A percentile compares a stretch with the other conserved stretches of the same genome.
phyloP scores from a whole-genome alignment of 2,329 filamentous ascomycete species.

The Coniochaeta hoffmannii region DNA sequence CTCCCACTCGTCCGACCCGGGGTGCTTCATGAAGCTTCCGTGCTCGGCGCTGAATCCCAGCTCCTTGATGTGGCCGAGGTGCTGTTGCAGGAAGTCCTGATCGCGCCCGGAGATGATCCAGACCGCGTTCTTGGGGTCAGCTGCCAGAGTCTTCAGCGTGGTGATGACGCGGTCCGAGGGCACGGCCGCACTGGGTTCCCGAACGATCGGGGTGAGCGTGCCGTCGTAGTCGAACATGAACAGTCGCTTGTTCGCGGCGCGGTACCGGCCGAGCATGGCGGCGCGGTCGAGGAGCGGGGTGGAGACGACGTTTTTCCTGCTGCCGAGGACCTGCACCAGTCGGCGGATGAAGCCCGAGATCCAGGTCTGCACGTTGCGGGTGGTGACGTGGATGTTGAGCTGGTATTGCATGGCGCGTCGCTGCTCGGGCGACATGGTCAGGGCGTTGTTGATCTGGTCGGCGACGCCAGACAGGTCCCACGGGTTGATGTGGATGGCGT shows the following conservation, averaged over 20 bases:
- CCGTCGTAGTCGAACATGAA: slow-evolving; percentile 99
- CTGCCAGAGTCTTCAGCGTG: slow-evolving; percentile 70
- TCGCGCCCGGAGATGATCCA: slow-evolving; percentile 98
- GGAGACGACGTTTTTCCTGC: slow-evolving; percentile 64
- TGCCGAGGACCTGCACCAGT: slow-evolving; percentile 71
- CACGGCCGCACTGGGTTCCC: slow-evolving; percentile 81
- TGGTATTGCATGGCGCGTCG: slow-evolving; percentile 63
- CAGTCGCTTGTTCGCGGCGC: slow-evolving; percentile 66
- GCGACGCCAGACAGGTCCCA: slow-evolving; percentile 87
- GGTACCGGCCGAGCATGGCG: slow-evolving; percentile 66
- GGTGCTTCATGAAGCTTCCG: slow-evolving; percentile 87
- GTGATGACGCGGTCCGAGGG: slow-evolving; percentile 77
- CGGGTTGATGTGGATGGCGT: slow-evolving; percentile 92
- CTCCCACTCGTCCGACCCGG: slow-evolving; percentile 70
- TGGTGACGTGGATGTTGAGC: slow-evolving; percentile 77
- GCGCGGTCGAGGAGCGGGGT: slow-evolving; percentile 78
- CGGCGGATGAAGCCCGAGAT: slow-evolving; percentile 71
- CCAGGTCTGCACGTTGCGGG: slow-evolving; percentile 82
- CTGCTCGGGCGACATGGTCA: slow-evolving; percentile 64
- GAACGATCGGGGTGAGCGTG: slow-evolving; percentile 90
- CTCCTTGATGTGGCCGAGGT: slow-evolving; percentile 83
- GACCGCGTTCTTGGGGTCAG: slow-evolving; percentile 78
- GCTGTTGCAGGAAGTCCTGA: slow-evolving; percentile 81
- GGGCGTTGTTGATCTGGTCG: slow-evolving; percentile 70
- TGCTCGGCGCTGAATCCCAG: slow-evolving; percentile 96